phyloP scores from a whole-genome alignment of 495 filamentous ascomycete species.

The Lepraria neglecta region DNA sequence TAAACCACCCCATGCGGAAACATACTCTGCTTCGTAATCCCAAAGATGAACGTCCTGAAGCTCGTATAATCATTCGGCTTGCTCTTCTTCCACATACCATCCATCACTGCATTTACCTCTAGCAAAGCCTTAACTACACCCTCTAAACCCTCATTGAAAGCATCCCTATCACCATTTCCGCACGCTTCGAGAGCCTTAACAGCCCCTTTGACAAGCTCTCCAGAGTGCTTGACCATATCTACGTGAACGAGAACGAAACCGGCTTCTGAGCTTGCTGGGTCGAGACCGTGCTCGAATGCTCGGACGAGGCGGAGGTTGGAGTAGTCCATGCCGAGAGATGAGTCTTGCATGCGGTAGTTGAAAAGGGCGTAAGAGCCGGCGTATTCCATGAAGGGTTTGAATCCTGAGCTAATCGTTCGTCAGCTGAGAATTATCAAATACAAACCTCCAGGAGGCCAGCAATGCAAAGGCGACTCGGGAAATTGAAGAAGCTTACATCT shows the following conservation, averaged over 20 bases:
- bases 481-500: conserved; percentile 54
- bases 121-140: conserved; percentile 56
- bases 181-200: conserved; percentile 58
- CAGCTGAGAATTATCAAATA: neutral
- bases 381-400: conserved; percentile 92
- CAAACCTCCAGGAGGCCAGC: neutral
- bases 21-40: conserved; percentile 83
- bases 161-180: conserved; percentile 38
- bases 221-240: conserved; percentile 77
- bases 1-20: conserved; percentile 87
- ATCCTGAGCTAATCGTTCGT: conserved; percentile 44
- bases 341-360: conserved; percentile 73
- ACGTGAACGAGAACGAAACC: conserved; percentile 82
- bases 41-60: conserved; percentile 92
- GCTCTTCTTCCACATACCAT: conserved; percentile 82
- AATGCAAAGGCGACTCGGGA: too few species aligned
- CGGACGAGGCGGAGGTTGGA: conserved; percentile 78
- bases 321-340: conserved; percentile 59
- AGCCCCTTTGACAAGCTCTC: conserved; percentile 60
- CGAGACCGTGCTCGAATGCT: conserved; percentile 80
- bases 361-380: conserved; percentile 85
- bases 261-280: conserved; percentile 80
- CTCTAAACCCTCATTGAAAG: conserved; percentile 58
- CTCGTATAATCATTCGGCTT: conserved; percentile 70
- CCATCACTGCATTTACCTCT: conserved; percentile 72